Evolutionary conservation across 495 filamentous ascomycete species (phyloP).

Genomic region (Trichoderma erinaceum): DNA sequence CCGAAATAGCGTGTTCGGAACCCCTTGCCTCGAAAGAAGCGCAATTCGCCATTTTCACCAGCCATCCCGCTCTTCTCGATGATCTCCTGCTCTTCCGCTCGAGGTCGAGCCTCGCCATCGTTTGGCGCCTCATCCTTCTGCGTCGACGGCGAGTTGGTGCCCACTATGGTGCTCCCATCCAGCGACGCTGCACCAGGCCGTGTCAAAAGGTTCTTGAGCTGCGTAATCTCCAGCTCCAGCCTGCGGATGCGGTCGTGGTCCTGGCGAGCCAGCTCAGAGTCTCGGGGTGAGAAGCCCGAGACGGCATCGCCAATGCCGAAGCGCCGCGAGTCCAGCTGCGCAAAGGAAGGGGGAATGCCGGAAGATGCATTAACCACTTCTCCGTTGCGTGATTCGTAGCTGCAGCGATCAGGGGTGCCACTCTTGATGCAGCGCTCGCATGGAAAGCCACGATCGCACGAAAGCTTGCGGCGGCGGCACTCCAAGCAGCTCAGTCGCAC

Average conservation of each 20-base stretch:
- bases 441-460: constrained; percentile 46
- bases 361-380: constrained; percentile 33
- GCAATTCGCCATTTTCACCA: constrained; percentile 31
- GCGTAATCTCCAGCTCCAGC: constrained; percentile 44
- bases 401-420: constrained; percentile 43
- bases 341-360: constrained; percentile 29
- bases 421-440: constrained; percentile 48
- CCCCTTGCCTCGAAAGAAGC: constrained; percentile 34
- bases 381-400: constrained; percentile 44
- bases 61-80: constrained; percentile 32
- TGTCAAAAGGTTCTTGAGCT: constrained; percentile 36
- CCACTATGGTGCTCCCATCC: constrained; percentile 30
- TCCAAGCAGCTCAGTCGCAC: constrained; percentile 46
- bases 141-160: constrained; percentile 25
- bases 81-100: constrained; percentile 14
- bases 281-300: constrained; percentile 19
- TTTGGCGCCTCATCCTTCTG: constrained; percentile 24
- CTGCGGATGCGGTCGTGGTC: constrained; percentile 43
- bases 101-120: constrained; percentile 22
- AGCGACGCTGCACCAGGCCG: constrained; percentile 30
- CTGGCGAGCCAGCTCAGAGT: constrained; percentile 23
- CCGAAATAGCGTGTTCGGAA: constrained; percentile 46
- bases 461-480: constrained; percentile 45
- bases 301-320: constrained; percentile 28
- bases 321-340: constrained; percentile 30